phyloP scores from a whole-genome alignment of 2,329 filamentous ascomycete genomes.

The Monosporascus sp. region DNA sequence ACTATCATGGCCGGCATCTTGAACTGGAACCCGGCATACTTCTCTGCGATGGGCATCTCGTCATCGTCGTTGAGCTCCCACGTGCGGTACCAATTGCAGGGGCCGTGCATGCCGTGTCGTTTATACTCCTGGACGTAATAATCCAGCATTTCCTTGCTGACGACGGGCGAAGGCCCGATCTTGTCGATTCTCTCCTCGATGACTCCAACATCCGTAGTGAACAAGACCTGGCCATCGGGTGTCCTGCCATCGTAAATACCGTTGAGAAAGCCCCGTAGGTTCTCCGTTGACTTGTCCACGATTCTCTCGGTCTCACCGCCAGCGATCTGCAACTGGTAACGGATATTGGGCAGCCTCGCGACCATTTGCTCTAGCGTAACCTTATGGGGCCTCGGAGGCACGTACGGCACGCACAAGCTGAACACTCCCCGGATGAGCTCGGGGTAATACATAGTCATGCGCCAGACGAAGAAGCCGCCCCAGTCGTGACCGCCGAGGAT shows the following conservation, averaged over 20 bases:
- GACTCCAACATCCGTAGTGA: slow-evolving; percentile 57
- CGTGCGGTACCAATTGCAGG: slow-evolving; percentile 84
- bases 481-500: slow-evolving; percentile 91
- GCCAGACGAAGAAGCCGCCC: slow-evolving; percentile 68
- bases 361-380: slow-evolving; percentile 56
- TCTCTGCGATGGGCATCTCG: slow-evolving; percentile 56
- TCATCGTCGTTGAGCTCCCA: slow-evolving; percentile 69
- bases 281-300: slow-evolving; percentile 44
- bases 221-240: slow-evolving; percentile 48
- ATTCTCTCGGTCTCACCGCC: slow-evolving; percentile 60
- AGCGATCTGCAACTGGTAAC: slow-evolving; percentile 78
- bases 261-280: slow-evolving; percentile 65
- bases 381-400: slow-evolving; percentile 46
- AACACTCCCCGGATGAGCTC: slow-evolving; percentile 70
- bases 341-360: slow-evolving; percentile 59
- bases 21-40: slow-evolving; percentile 54
- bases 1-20: slow-evolving; percentile 69
- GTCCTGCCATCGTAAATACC: slow-evolving; percentile 64
- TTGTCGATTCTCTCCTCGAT: slow-evolving; percentile 56
- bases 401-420: slow-evolving; percentile 73
- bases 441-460: slow-evolving; percentile 68
- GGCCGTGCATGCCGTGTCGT: slow-evolving; percentile 69
- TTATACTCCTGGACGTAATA: slow-evolving; percentile 70
- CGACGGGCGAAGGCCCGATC: slow-evolving; percentile 50
- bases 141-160: slow-evolving; percentile 66